These are phyloP conservation scores for Euphorbia peplus DNA, from an alignment of 345 rosid genomes.

Conservation along the genomic window DNA sequence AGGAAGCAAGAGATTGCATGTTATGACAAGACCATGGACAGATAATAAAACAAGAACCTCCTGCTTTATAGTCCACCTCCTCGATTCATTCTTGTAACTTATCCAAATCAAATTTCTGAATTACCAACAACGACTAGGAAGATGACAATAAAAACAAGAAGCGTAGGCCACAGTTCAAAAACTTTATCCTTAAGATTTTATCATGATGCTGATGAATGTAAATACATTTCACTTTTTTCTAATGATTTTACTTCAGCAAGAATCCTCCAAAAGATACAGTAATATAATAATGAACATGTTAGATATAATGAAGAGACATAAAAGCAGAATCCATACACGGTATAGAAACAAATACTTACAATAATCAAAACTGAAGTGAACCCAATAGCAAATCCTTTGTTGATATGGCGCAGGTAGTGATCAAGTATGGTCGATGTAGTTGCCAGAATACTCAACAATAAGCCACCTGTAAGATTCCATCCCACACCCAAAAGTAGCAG, in stretches of 20 bases:
- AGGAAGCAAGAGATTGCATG: not conserved
- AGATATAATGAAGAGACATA: not conserved
- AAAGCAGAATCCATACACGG: slow-evolving; percentile 7
- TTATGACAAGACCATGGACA: no score
- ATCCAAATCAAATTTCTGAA: not conserved
- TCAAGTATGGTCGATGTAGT: slow-evolving; percentile 80
- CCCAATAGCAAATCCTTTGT: slow-evolving; percentile 80
- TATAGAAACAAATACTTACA: slow-evolving; percentile 38
- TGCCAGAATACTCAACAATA: slow-evolving; percentile 77
- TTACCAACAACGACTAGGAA: not conserved
- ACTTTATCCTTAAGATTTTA: not conserved
- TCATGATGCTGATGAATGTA: not conserved
- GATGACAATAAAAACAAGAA: not conserved
- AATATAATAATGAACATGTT: not conserved
- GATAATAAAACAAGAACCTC: no score
- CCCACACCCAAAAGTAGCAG: slow-evolving; percentile 8
- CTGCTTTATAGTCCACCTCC: no score
- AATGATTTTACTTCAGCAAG: not conserved
- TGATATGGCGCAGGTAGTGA: slow-evolving; percentile 71
- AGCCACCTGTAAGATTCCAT: slow-evolving; percentile 56
- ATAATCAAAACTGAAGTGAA: slow-evolving; percentile 87
- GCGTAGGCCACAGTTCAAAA: not conserved
- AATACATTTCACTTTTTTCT: not conserved
- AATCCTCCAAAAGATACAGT: not conserved
- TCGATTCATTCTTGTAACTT: no score